These are phyloP conservation scores for Xanthoparmelia taractica DNA, from an alignment of 495 filamentous ascomycete genomes.

Conservation along the genomic window DNA sequence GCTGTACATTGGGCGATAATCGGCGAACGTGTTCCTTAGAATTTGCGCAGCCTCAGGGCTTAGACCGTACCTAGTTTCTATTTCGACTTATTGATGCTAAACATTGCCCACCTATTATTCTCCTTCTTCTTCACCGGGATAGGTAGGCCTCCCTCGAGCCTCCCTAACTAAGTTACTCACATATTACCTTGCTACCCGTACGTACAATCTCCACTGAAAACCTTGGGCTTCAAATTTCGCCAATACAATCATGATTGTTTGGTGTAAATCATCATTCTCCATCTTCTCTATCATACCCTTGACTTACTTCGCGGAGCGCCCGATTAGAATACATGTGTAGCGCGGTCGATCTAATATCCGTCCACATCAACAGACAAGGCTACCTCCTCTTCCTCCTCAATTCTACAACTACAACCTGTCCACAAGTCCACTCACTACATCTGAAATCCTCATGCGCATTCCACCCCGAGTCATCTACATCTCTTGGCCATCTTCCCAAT, in stretches of 20 bases:
- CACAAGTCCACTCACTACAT: neutral
- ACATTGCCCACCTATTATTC: too few species aligned
- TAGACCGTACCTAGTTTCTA: slow-evolving; percentile 3
- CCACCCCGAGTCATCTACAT: neutral
- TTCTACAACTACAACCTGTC: neutral
- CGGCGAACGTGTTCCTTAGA: too few species aligned
- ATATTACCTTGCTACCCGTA: neutral
- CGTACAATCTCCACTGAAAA: neutral
- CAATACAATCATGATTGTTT: neutral
- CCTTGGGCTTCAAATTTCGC: neutral
- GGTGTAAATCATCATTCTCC: too few species aligned
- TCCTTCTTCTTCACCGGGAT: neutral
- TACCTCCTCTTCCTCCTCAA: slow-evolving; percentile 8
- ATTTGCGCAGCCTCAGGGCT: slow-evolving; percentile 22
- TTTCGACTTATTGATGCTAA: slow-evolving; percentile 11
- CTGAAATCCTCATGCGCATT: neutral
- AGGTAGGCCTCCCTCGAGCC: slow-evolving; percentile 2
- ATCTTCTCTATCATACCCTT: neutral
- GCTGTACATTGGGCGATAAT: too few species aligned
- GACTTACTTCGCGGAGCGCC: slow-evolving; percentile 6
- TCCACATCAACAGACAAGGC: slow-evolving; percentile 10
- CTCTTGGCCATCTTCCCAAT: neutral
- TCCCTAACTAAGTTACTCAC: too few species aligned
- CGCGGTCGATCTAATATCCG: neutral
- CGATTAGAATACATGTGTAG: neutral